Base-by-base conservation (phyloP, 345 rosid species). In the Lumnitzera racemosa region DNA sequence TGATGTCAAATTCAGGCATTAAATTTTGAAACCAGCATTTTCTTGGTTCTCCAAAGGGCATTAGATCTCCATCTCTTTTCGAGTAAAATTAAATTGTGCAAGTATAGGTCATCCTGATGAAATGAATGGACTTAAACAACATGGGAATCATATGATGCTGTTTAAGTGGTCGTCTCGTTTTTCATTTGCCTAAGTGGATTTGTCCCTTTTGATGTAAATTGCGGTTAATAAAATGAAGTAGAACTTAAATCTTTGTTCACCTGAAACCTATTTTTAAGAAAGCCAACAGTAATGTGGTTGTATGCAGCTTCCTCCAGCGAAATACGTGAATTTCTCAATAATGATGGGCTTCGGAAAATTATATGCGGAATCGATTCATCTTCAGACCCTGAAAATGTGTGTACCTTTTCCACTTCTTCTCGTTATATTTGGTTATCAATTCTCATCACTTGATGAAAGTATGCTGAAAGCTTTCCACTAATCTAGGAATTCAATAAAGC, bases 401-500 rank as follows among this genome's bases (percentile, higher is more conserved):
- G 88, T 67, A 46, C n/a, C 47, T 17, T 36, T 0, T 49, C n/a
- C 47, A 11, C 48, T 17, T 15, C 14, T 41, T 16, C 11, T 27
- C 41, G 14, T n/a, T 11, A 13, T 46, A 13, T 54, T 24, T 9
- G 12, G 29, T 24, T 9, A 5, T 13, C 20, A 20, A 20, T 20
- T 20, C 20, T 20, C 2, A 9, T 5, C 24, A 41, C 48, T 46
- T 53, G 14, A 16, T 55, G 13, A 8, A 53, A 63, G 23, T 15
- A 15, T 36, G 15, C 14, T 55, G 47, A 13, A 43, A 48, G 12
- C 15, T 7, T 23, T 25, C 24, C n/a, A 36, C 15, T 3, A 14
- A 59, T 50, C 46, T 62, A 81, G 90, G 88, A 75, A 68, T 78
- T 87, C 1, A 80, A 75, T 50, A 80, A 76, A 65, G 90, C 88